A percentile compares a stretch with the other conserved stretches of the same genome.
phyloP scores from a whole-genome alignment of 2,329 filamentous ascomycete genomes.

The Colletotrichum spinosum region DNA sequence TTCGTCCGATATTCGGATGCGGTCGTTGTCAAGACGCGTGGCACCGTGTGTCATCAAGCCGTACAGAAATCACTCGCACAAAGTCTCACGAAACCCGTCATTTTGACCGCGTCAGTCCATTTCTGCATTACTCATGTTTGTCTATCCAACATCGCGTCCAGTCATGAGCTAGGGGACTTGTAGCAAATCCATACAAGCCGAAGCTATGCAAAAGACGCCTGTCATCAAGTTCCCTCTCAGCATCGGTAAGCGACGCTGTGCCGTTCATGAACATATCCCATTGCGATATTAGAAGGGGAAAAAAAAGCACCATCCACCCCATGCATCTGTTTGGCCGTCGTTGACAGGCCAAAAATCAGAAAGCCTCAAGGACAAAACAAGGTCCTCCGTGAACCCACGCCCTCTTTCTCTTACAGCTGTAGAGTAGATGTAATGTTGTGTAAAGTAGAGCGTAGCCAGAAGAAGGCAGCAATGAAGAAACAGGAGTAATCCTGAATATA shows the following conservation, averaged over 20 bases:
- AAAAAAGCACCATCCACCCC: neutral
- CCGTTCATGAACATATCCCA: slow-evolving; percentile 23
- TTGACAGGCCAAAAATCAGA: too few relatives aligned
- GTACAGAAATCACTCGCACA: neutral
- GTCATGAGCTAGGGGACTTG: slow-evolving; percentile 3
- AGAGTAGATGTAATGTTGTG: too few relatives aligned
- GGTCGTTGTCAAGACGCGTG: too few relatives aligned
- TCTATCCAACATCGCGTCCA: slow-evolving; percentile 35
- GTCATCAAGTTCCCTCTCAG: slow-evolving; percentile 25
- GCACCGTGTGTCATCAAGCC: too few relatives aligned
- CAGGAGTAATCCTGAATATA: neutral
- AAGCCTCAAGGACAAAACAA: too few relatives aligned
- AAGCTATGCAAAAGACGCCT: slow-evolving; percentile 21
- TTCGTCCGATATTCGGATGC: too few relatives aligned
- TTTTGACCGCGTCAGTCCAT: slow-evolving; percentile 29
- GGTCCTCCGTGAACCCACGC: too few relatives aligned
- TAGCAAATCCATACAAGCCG: slow-evolving; percentile 15
- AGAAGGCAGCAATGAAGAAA: too few relatives aligned
- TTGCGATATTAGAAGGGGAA: neutral
- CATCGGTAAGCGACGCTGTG: slow-evolving; percentile 10
- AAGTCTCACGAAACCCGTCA: neutral
- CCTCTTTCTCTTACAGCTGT: too few relatives aligned
- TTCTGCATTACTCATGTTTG: slow-evolving; percentile 36
- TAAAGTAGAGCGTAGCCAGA: too few relatives aligned
- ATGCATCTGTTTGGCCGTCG: too few relatives aligned